Percentiles rank a stretch among this genome's conserved stretches.
Conservation (phyloP, 2,329 filamentous ascomycete genomes). For the Cadophora sp. region DNA sequence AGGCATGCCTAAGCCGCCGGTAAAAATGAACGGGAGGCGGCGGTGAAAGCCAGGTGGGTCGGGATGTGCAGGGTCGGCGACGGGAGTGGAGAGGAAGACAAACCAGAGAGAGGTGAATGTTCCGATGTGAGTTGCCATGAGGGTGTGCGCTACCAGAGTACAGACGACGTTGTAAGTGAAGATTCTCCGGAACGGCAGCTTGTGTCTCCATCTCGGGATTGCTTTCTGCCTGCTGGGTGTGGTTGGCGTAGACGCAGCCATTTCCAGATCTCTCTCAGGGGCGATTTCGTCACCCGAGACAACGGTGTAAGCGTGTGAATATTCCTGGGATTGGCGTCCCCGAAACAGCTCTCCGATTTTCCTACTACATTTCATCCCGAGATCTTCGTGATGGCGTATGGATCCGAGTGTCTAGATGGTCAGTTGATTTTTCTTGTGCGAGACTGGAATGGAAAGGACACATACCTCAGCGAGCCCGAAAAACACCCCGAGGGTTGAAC, state of each 20-base stretch:
- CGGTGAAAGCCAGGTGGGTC: slow-evolving; percentile 60
- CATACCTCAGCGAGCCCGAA: slow-evolving; percentile 42
- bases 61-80: slow-evolving; percentile 53
- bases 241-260: slow-evolving; percentile 30
- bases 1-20: slow-evolving; percentile 76
- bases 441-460: not conserved
- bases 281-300: slow-evolving; percentile 28
- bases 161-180: slow-evolving; percentile 48
- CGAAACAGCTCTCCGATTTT: slow-evolving; percentile 31
- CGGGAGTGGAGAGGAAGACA: slow-evolving; percentile 65
- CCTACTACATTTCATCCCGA: slow-evolving; percentile 36
- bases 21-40: slow-evolving; percentile 49
- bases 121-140: slow-evolving; percentile 73
- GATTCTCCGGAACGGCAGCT: slow-evolving; percentile 45
- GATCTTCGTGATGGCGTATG: slow-evolving; percentile 42
- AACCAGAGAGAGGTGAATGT: slow-evolving; percentile 66
- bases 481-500: slow-evolving; percentile 44
- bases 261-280: slow-evolving; percentile 29
- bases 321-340: slow-evolving; percentile 20
- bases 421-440: not conserved
- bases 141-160: slow-evolving; percentile 66
- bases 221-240: slow-evolving; percentile 25
- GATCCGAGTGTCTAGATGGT: slow-evolving; percentile 46
- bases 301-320: slow-evolving; percentile 31
- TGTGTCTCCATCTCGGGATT: slow-evolving; percentile 33